Base-by-base conservation (phyloP, 139 green algal species). In the Deuterostichococcus epilithicus region DNA sequence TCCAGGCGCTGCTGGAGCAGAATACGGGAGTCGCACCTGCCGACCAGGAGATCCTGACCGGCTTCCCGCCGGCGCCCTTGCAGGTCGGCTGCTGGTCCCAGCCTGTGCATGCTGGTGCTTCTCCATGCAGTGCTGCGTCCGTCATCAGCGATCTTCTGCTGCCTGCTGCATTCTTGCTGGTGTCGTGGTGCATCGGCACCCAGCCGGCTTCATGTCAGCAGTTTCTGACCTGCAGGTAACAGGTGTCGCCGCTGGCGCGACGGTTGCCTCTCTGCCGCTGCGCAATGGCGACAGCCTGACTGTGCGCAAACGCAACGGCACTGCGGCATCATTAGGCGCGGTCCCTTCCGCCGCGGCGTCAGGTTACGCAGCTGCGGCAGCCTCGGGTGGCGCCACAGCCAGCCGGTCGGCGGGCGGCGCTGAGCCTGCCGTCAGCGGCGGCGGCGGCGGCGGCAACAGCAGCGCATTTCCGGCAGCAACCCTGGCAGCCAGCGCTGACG, bases 61-160 rank as follows among this genome's bases (percentile, higher is more conserved):
- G 90, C 23, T 94, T 94, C 42, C 90, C 90, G 2, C 89, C 88
- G 0, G 88, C 85, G 73, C 59, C 38, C 1, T 30, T 94, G 23
- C 33, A 80, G 78, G 85, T 85, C 65, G 30, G 59, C 34, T n/a
- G 3, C 5, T 38, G 32, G 30, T 39, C 65, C 34, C 15, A 32
- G 28, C 18, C 5, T 30, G 4, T 34, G 8, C 34, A 66, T 34
- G 18, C 20, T 69, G 37, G 34, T 67, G 60, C 22, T 37, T 58
- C 25, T 26, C 33, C 58, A 2, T 36, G 39, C 30, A 4, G n/a
- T n/a, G n/a, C n/a, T n/a, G n/a, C n/a, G n/a, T n/a, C n/a, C n/a
- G n/a, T n/a, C n/a, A n/a, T n/a, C n/a, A n/a, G n/a, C n/a, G n/a
- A n/a, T n/a, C n/a, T n/a, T n/a, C n/a, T n/a, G n/a, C n/a, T n/a